Conservation (phyloP, 768 basidiomycete genomes). For the Mycena polygramma region DNA sequence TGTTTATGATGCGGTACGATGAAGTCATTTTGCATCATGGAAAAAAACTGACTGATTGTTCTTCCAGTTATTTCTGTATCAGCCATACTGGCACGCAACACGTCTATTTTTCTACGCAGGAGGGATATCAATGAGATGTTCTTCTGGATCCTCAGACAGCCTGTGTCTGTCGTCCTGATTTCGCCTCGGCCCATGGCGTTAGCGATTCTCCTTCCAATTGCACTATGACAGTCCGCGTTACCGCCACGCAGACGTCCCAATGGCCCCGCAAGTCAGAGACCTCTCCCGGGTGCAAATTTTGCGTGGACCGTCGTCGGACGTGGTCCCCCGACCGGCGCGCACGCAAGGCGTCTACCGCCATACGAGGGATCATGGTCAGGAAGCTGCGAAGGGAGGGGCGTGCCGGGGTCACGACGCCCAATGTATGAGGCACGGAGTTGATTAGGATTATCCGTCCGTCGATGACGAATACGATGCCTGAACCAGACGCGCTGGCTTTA, state of each 20-base stretch:
- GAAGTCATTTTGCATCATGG: too few relatives aligned
- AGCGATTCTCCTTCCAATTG: background rate
- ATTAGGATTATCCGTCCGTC: background rate
- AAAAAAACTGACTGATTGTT: too few relatives aligned
- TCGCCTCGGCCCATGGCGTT: background rate
- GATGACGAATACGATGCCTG: constrained; percentile 5
- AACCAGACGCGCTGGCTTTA: background rate
- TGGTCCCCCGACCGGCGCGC: background rate
- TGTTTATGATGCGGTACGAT: too few relatives aligned
- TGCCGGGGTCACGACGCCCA: too few relatives aligned
- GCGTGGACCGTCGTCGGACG: background rate
- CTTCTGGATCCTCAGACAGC: background rate
- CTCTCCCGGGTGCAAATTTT: background rate
- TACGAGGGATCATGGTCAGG: background rate
- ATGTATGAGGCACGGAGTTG: background rate
- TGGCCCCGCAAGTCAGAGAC: background rate
- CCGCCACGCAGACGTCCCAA: background rate
- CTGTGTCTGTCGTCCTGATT: too few relatives aligned
- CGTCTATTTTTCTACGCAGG: too few relatives aligned
- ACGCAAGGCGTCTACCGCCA: background rate
- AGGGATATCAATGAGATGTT: too few relatives aligned
- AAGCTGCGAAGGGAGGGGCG: constrained; percentile 5
- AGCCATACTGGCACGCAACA: too few relatives aligned
- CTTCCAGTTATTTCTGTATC: too few relatives aligned
- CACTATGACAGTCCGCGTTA: background rate